phyloP scores from a whole-genome alignment of 192 early-diverging fungal genomes.

The Paraglomus occultum region DNA sequence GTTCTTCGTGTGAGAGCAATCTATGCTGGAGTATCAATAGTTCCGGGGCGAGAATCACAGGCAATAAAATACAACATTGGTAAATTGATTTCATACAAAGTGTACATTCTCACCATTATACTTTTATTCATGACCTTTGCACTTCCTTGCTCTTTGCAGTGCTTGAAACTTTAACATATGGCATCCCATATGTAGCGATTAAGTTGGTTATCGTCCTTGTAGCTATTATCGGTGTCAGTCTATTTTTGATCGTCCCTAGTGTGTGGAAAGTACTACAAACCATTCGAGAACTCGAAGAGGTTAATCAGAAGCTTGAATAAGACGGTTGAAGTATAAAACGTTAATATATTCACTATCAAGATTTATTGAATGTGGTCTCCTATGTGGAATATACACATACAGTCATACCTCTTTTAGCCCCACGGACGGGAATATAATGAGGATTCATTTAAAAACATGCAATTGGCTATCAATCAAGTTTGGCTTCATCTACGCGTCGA shows the following conservation, averaged over 20 bases:
- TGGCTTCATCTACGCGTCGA: too few species aligned
- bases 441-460: too few species aligned
- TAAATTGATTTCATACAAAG: neutral
- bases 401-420: too few species aligned
- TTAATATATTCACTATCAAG: too few species aligned
- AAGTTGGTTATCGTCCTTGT: conserved; percentile 17
- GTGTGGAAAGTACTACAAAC: conserved; percentile 7
- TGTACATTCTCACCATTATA: too few species aligned
- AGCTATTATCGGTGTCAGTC: neutral
- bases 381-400: too few species aligned
- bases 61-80: conserved; percentile 27
- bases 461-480: too few species aligned
- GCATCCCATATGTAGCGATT: conserved; percentile 15
- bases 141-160: neutral
- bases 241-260: conserved; percentile 14
- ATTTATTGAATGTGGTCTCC: too few species aligned
- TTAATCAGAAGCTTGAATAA: neutral
- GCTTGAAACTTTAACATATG: conserved; percentile 8
- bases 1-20: conserved; percentile 23
- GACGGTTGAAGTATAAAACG: neutral
- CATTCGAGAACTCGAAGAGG: neutral
- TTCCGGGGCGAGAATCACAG: conserved; percentile 9
- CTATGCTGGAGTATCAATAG: conserved; percentile 13
- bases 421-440: too few species aligned
- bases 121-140: too few species aligned